Base-by-base conservation (phyloP, 2,329 filamentous ascomycete species). In the Coniochaeta hoffmannii region DNA sequence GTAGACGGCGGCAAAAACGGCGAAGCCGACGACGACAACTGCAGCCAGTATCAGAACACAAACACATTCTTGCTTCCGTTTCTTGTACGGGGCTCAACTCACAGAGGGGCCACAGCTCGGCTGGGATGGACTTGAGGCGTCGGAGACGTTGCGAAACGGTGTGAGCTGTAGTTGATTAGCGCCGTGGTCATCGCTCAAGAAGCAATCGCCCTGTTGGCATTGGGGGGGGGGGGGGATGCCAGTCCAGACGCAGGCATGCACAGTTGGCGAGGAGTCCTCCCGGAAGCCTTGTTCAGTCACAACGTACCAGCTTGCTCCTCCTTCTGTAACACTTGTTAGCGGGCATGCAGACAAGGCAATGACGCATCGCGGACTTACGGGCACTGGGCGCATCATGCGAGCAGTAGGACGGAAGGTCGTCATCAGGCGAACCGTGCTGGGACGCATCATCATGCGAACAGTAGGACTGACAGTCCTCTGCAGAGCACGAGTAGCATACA, bases 71-170 rank as follows among this genome's bases (percentile, higher is more conserved):
- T 17, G 14, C 6, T 52, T 15, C n/a, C n/a, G n/a, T n/a, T 22
- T 32, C 19, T 5, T 50, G 54, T 6, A 34, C 26, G 3, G 9
- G 26, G 56, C 53, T n/a, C 22, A 28, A 56, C 84, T 73, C 86
- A 96, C 92, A 92, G 66, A 99, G 87, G 69, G 94, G 94, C 65
- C 92, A 85, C 82, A 99, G 82, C 82, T 99, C 94, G 65, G 90
- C 85, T 64, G 94, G 94, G 69, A 97, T 88, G 76, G 86, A 86
- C 82, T 88, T 92, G 69, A 97, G 81, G 71, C 85, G 87, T 72
- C 92, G 89, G 67, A 99, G 81, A 72, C 93, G 90, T 80, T 97
- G 94, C 63, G 93, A 96, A 75, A 97, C 85, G 67, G 93, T 97
- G 79, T 97, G 94, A 71, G 90, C 94, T 99, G 65, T 63, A 61